Conservation (phyloP, 441 rosid genomes). For the Dalechampia spathulata region DNA sequence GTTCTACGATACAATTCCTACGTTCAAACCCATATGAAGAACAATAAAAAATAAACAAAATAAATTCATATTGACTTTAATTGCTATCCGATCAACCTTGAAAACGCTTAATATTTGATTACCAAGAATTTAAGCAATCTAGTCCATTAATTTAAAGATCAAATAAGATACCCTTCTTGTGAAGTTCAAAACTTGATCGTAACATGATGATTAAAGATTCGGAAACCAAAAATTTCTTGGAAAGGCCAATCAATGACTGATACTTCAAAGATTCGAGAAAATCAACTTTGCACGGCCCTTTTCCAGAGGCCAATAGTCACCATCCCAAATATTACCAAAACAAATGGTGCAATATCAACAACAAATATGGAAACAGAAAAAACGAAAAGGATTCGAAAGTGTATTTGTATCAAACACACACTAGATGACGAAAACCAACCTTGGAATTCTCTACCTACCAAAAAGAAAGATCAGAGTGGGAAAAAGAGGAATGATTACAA, state of each 20-base stretch:
- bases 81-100: background rate
- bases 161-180: too few species aligned
- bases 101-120: background rate
- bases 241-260: background rate
- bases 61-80: background rate
- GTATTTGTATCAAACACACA: background rate
- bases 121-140: slow-evolving; percentile 2
- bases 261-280: background rate
- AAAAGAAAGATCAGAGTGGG: too few species aligned
- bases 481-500: too few species aligned
- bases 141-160: background rate
- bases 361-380: background rate
- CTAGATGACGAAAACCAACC: slow-evolving; percentile 3
- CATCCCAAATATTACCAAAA: too few species aligned
- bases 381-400: background rate
- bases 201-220: background rate
- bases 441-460: slow-evolving; percentile 1
- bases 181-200: background rate
- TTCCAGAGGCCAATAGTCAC: background rate
- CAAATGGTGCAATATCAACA: background rate
- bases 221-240: background rate
- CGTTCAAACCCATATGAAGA: slow-evolving; percentile 6
- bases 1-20: slow-evolving; percentile 1
- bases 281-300: background rate
- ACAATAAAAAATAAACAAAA: background rate